Base-by-base conservation (phyloP, 371 early-diverging fungal genomes). In the Apophysomyces sp. region DNA sequence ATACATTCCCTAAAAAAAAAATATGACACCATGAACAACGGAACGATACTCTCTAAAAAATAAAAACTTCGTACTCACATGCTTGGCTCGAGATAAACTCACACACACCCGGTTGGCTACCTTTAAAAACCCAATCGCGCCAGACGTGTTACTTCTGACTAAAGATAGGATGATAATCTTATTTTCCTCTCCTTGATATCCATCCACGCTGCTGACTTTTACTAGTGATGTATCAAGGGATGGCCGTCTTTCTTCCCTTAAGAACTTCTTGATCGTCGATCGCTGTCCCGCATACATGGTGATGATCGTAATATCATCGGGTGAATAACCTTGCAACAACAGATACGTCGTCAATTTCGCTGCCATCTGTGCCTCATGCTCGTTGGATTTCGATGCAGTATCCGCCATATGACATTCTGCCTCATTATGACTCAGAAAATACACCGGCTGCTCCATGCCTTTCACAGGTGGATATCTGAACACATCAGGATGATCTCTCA, bases 151-250 rank as follows among this genome's bases (percentile, higher is more conserved):
- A 54, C 86, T 87, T 40, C 92, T 77, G 31, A 89, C 91, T 26
- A 90, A 60, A 2, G 90, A 87, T 29, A 92, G 51, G 28, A 92
- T 83, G 58, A 91, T 89, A 32, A 92, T 86, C 36, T 92, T 90
- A 59, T 83, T 84, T 66, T 89, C 89, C 60, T 87, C 87, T 41
- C 93, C 93, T 68, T 94, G 91, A 58, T 87, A 94, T 5, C 90
- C 89, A 71, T 92, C 92, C 4, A 93, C 89, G 41, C 92, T 92
- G 18, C 85, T 80, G 1, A 91, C 81, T 3, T 78, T 74, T 32
- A 90, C 75, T 0, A 51, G 32, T 0, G 68, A 58, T 0, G 68
- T 55, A 34, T 74, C 77, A 2, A 76, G 40, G 27, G 67, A 62
- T 0, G 55, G 40, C 6, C 66, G 52, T 27, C 70, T 55, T 34